Evolutionary conservation across 179 eudicot species (phyloP).

Genomic region (Camellia oleifera): DNA sequence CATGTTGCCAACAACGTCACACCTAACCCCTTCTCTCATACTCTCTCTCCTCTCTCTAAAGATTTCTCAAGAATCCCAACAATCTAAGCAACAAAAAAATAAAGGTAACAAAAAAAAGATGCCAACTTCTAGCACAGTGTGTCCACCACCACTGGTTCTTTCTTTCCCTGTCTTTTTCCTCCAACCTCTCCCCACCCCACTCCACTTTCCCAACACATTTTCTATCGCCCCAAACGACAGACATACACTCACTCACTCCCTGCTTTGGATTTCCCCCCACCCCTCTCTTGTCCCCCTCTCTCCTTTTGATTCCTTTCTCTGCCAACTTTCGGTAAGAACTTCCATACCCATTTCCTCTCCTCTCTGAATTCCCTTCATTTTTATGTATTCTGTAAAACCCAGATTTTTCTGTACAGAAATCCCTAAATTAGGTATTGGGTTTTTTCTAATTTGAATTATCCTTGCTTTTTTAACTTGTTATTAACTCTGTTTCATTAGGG

Average conservation of each 20-base stretch:
- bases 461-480: neutral
- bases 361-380: neutral
- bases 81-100: neutral
- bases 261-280: neutral
- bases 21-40: no score
- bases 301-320: slow-evolving; percentile 11
- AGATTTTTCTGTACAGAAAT: neutral
- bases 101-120: slow-evolving; percentile 9
- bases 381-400: neutral
- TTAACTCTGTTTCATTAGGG: neutral
- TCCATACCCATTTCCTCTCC: neutral
- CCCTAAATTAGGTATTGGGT: slow-evolving; percentile 4
- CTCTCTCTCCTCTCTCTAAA: no score
- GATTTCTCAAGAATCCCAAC: neutral
- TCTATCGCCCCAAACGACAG: slow-evolving; percentile 8
- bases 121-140: slow-evolving; percentile 17
- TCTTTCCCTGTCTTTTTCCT: slow-evolving; percentile 21
- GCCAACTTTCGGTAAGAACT: neutral
- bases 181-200: neutral
- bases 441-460: neutral
- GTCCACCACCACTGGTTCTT: slow-evolving; percentile 20
- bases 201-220: slow-evolving; percentile 15
- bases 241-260: neutral
- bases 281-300: neutral
- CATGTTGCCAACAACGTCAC: neutral